Evolutionary conservation across 371 early-diverging fungal species (phyloP).

Genomic region (Mucor circinelloides): DNA sequence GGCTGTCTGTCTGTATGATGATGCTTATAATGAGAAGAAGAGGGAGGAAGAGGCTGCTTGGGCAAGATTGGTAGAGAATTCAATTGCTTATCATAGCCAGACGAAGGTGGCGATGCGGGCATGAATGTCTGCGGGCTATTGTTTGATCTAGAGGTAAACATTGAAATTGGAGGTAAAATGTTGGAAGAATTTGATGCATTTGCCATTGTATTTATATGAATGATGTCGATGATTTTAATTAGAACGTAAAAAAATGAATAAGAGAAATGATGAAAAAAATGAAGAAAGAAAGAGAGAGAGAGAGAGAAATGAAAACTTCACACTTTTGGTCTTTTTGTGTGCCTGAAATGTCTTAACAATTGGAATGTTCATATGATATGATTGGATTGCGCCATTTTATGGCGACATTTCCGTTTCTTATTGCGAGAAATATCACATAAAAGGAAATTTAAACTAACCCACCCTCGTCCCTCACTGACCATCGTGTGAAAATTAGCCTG

Average conservation of each 20-base stretch:
- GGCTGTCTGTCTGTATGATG: not conserved
- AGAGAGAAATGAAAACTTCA: not conserved
- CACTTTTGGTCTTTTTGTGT: not conserved
- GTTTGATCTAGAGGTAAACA: constrained; percentile 14
- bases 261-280: not conserved
- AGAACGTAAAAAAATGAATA: not conserved
- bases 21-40: not conserved
- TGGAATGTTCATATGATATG: not conserved
- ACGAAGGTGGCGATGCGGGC: constrained; percentile 22
- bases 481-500: not conserved
- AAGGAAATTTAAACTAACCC: constrained; percentile 9
- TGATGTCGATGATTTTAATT: not conserved
- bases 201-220: not conserved
- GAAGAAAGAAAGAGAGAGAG: not conserved
- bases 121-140: constrained; percentile 8
- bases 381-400: constrained; percentile 29
- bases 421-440: constrained; percentile 24
- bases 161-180: constrained; percentile 22
- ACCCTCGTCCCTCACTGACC: not conserved
- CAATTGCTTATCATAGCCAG: constrained; percentile 9
- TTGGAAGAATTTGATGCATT: not conserved
- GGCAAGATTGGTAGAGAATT: constrained; percentile 20
- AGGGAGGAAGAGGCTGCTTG: constrained; percentile 1
- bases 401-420: constrained; percentile 29
- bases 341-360: constrained; percentile 4